Percentiles rank a stretch among this genome's conserved stretches.
Evolutionary conservation across 257 asterid genomes (phyloP).

Genomic region (Plantago elongata): DNA sequence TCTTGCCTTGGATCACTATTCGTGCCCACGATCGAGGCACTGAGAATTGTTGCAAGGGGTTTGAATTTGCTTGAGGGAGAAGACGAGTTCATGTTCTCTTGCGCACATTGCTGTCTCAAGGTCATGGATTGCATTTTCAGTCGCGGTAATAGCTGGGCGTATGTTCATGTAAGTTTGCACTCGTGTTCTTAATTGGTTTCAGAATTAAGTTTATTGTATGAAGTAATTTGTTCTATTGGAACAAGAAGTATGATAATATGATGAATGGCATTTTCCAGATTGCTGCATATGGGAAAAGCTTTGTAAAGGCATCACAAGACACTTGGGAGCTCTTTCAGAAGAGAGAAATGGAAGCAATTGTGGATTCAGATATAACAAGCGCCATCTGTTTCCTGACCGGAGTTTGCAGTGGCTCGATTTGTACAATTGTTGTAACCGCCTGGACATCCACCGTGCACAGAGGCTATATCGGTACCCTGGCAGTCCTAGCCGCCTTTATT

Average conservation of each 20-base stretch:
- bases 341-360: constrained; percentile 69
- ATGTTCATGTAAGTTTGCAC: constrained; percentile 58
- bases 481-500: constrained; percentile 71
- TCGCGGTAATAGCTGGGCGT: constrained; percentile 97
- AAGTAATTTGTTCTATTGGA: background rate
- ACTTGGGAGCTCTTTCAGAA: constrained; percentile 85
- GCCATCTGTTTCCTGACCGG: constrained; percentile 93
- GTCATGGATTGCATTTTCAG: constrained; percentile 82
- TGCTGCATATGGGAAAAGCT: constrained; percentile 88
- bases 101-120: constrained; percentile 88
- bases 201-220: background rate
- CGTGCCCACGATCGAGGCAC: constrained; percentile 77
- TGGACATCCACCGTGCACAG: constrained; percentile 73
- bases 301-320: constrained; percentile 86
- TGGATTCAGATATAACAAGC: constrained; percentile 89
- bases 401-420: constrained; percentile 82
- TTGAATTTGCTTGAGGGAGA: constrained; percentile 90
- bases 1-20: constrained; percentile 89
- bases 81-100: constrained; percentile 95
- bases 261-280: constrained; percentile 36
- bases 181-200: background rate
- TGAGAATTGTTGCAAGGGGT: constrained; percentile 84
- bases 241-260: background rate
- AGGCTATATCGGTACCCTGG: constrained; percentile 64
- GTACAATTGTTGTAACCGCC: constrained; percentile 72